Evolutionary conservation across 2,329 filamentous ascomycete genomes (phyloP).

Genomic region (Alternaria gansuensis): DNA sequence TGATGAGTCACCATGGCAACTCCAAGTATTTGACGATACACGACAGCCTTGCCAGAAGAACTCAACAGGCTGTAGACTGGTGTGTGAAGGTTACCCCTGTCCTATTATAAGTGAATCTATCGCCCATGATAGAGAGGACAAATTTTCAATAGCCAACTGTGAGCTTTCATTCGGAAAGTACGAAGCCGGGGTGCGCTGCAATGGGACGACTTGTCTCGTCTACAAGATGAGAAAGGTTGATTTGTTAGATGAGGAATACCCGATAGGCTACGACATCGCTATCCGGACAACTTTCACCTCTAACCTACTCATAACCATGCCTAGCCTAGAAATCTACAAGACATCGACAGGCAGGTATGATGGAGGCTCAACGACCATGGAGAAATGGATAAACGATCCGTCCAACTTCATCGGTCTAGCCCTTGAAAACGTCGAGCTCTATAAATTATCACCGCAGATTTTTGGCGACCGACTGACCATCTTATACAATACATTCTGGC

Average conservation of each 20-base stretch:
- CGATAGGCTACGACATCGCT: constrained; percentile 17
- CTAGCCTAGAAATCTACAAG: constrained; percentile 32
- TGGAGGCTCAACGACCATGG: constrained; percentile 36
- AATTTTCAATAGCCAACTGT: constrained; percentile 32
- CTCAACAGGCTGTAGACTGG: constrained; percentile 4
- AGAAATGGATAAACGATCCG: constrained; percentile 26
- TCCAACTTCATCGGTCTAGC: constrained; percentile 32
- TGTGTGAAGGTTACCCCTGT: constrained; percentile 36
- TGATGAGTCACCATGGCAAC: constrained; percentile 32
- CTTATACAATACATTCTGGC: constrained; percentile 41
- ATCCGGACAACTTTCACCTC: constrained; percentile 15
- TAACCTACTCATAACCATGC: constrained; percentile 24
- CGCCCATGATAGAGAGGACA: neutral
- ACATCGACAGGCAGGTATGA: constrained; percentile 7
- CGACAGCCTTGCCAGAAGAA: constrained; percentile 11
- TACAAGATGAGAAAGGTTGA: constrained; percentile 35
- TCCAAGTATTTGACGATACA: constrained; percentile 6
- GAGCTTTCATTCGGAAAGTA: constrained; percentile 28
- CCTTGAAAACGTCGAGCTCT: constrained; percentile 31
- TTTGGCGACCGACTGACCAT: constrained; percentile 39
- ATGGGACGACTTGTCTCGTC: constrained; percentile 27
- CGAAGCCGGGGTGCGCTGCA: constrained; percentile 36
- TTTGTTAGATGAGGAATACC: constrained; percentile 28
- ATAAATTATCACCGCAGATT: constrained; percentile 26
- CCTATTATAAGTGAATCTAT: constrained; percentile 32